Percentiles rank a stretch among this genome's conserved stretches.
Evolutionary conservation across 345 rosid genomes (phyloP).

Genomic region (Ailanthus altissimus): DNA sequence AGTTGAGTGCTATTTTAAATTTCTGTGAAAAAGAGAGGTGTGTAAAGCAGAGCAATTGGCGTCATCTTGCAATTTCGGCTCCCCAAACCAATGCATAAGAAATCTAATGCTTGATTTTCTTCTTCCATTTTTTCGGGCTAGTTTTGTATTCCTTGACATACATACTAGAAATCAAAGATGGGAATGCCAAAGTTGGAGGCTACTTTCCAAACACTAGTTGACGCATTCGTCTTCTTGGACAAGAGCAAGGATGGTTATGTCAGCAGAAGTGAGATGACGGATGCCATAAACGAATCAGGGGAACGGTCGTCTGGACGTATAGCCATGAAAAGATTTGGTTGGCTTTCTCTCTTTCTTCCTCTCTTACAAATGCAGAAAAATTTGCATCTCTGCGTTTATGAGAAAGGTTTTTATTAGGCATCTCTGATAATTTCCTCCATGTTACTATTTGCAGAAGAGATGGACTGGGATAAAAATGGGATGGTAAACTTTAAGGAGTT

Average conservation of each 20-base stretch:
- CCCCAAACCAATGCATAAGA: not conserved
- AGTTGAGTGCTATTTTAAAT: not conserved
- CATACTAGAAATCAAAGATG: conserved; percentile 59
- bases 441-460: conserved; percentile 67
- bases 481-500: conserved; percentile 93
- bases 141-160: conserved; percentile 47
- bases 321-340: conserved; percentile 95
- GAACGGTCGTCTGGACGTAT: conserved; percentile 84
- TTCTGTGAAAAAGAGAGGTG: not conserved
- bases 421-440: not conserved
- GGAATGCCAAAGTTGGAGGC: conserved; percentile 81
- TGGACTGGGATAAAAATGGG: conserved; percentile 99
- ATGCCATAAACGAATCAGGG: conserved; percentile 85
- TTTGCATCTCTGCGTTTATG: not conserved
- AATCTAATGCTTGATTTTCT: not conserved
- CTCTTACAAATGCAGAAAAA: not conserved
- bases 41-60: not conserved
- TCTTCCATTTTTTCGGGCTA: not conserved
- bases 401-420: not conserved
- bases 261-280: conserved; percentile 86
- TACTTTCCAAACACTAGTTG: conserved; percentile 79
- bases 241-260: conserved; percentile 85
- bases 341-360: conserved; percentile 23
- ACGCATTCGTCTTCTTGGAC: conserved; percentile 88
- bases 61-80: conserved; percentile 4